Percentiles rank a stretch among this genome's conserved stretches.
Conservation (phyloP, 371 early-diverging fungal species). For the Zopfochytrium polystomum region DNA sequence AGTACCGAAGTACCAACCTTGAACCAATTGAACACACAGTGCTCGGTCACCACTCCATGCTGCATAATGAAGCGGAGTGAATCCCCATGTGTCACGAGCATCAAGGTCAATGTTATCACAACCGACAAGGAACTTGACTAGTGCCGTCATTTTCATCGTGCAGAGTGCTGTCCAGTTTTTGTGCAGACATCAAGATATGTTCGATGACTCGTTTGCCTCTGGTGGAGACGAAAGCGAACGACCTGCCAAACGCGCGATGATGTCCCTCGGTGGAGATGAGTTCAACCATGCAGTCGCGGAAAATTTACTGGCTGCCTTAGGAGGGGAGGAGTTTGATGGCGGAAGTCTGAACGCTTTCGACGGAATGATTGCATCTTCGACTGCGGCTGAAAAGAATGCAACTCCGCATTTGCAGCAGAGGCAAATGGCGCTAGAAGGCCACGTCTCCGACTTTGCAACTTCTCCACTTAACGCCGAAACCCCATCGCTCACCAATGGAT, state of each 20-base stretch:
- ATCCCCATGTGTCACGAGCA: slow-evolving; percentile 44
- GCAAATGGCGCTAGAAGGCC: too few species aligned
- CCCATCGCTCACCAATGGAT: too few species aligned
- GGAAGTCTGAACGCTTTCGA: too few species aligned
- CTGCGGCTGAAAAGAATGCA: too few species aligned
- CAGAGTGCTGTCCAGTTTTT: slow-evolving; percentile 38
- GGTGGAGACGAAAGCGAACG: too few species aligned
- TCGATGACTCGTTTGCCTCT: background rate
- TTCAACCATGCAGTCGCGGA: too few species aligned
- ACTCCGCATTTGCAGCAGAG: too few species aligned
- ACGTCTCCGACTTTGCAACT: too few species aligned
- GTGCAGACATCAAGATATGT: background rate
- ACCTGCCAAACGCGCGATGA: too few species aligned
- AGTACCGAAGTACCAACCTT: slow-evolving; percentile 16
- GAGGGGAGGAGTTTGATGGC: slow-evolving; percentile 13
- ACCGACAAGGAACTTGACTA: slow-evolving; percentile 41
- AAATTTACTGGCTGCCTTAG: too few species aligned
- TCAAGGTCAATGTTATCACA: slow-evolving; percentile 28
- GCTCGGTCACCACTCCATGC: slow-evolving; percentile 39
- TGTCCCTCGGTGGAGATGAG: slow-evolving; percentile 16
- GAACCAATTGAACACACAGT: slow-evolving; percentile 39
- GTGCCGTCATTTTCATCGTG: slow-evolving; percentile 45
- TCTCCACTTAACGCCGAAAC: too few species aligned
- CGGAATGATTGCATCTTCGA: too few species aligned
- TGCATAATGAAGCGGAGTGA: slow-evolving; percentile 54